Base-by-base conservation (phyloP, 1,284 basidiomycete genomes). In the Schizophyllum commune region DNA sequence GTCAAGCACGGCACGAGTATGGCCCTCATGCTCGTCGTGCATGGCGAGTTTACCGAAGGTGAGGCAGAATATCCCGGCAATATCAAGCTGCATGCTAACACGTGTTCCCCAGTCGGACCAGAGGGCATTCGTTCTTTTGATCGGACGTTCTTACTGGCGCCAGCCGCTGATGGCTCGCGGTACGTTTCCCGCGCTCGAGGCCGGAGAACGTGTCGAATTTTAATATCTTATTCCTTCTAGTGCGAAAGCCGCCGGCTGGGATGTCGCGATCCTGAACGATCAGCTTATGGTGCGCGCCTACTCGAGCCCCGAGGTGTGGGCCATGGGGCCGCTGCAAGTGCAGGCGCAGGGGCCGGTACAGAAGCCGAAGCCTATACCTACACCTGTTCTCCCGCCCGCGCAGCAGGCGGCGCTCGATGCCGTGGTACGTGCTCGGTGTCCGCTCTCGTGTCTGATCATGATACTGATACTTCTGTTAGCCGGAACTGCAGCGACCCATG, bases 41-140 rank as follows among this genome's bases (percentile, higher is more conserved):
- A 98, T 71, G 96, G 96, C 6, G 89, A 98, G 72, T 97, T 96
- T 70, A 81, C 82, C 58, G 96, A 99, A 82, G 79, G 94, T 94
- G 69, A 68, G 87, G 79, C 9, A 32, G 60, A 15, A 27, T 27
- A 27, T 2, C 55, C 20, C 56, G 56, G 63, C 57, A 47, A 11
- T 59, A 61, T 57, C 51, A 54, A 57, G 57, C 32, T 52, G 60
- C 52, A 63, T 57, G 55, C 62, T 61, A 64, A 47, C 63, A 56
- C 64, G 65, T 59, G 68, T 59, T 59, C 55, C 62, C 60, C 66
- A 89, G 86, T 79, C 59, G 78, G 77, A 51, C 74, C 78, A 11
- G 75, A 78, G 64, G 94, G 93, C 8, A 77, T 94, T 27, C 86
- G 96, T 55, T 97, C 95, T 5, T 99, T 99, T 72, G 94, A 97